Evolutionary conservation across 2,329 filamentous ascomycete species (phyloP).

Genomic region (Aspergillus unguis): DNA sequence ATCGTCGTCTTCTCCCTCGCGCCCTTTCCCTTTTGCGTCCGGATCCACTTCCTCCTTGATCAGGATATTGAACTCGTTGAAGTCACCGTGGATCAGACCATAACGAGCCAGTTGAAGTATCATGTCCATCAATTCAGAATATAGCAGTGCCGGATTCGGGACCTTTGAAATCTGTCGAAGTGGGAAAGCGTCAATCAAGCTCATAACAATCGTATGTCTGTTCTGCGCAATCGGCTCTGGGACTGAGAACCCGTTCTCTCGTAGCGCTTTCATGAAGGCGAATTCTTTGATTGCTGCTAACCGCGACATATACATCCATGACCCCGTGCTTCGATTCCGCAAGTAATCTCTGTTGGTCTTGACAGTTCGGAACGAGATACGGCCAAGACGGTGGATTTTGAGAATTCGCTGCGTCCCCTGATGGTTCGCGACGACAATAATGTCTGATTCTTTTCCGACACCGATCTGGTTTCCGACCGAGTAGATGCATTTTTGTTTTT

Average conservation of each 20-base stretch:
- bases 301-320: conserved; percentile 97
- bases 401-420: conserved; percentile 74
- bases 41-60: conserved; percentile 67
- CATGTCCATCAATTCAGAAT: conserved; percentile 84
- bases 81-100: conserved; percentile 94
- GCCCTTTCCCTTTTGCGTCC: conserved; percentile 37
- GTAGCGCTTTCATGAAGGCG: conserved; percentile 86
- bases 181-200: conserved; percentile 85
- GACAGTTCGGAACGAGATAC: conserved; percentile 95
- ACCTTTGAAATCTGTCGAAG: conserved; percentile 83
- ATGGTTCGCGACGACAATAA: conserved; percentile 84
- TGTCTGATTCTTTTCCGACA: conserved; percentile 96
- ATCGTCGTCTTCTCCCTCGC: conserved; percentile 25
- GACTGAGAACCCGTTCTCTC: conserved; percentile 81
- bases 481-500: conserved; percentile 76
- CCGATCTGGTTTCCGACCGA: conserved; percentile 92
- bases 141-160: conserved; percentile 78
- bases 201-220: conserved; percentile 95
- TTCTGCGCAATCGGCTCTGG: conserved; percentile 85
- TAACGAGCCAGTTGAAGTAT: conserved; percentile 79
- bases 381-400: conserved; percentile 92
- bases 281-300: conserved; percentile 92
- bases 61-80: conserved; percentile 98
- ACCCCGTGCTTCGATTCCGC: conserved; percentile 71
- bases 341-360: conserved; percentile 96